Base-by-base conservation (phyloP, 2,329 filamentous ascomycete species). In the Tolypocladium cylindrosporum region DNA sequence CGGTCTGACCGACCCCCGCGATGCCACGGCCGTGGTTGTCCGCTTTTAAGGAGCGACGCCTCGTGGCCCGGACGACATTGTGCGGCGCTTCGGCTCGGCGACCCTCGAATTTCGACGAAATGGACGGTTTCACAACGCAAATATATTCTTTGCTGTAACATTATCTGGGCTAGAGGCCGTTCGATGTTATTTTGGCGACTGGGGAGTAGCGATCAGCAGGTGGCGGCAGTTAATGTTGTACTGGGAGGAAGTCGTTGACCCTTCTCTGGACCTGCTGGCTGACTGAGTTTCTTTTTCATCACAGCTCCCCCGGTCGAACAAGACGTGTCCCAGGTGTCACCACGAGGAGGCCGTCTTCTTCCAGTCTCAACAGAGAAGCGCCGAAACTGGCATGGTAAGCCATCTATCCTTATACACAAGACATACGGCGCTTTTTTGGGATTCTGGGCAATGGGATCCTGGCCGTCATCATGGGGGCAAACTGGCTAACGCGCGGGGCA, bases 341-440 rank as follows among this genome's bases (percentile, higher is more conserved):
- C 89, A 94, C 73, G 85, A 86, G 66, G 92, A 97, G 76, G 91
- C 92, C 52, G 95, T 99, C 60, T 99, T 96, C 78, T 99, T 99
- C 79, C 94, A 99, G 78, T 97, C 92, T 61, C 94, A 99, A 72
- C 92, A 97, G 78, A 89, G 94, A 75, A 96, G 89, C 65, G 90
- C 91, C 54, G 92, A 97, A 74, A 99, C 94, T 51, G 94, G 94
- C 77, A 99, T 99, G 94, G 94, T 97, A 75, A 80, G 89, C 68
- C 21, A 39, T 48, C 56, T 52, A 24, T 58, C 50, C 54, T 24
- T 16, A 53, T 24, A 31, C 48, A 27, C 42, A 27, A 13, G 10
- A 45, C 42, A 8, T 27, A 8, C 31, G 16, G 24, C 43, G 3
- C 27, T 34, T 34, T 4, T 10, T n/a, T 48, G 43, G 43, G 43